phyloP scores from a whole-genome alignment of 2,329 filamentous ascomycete genomes.

The Ceratocystis cubensis region DNA sequence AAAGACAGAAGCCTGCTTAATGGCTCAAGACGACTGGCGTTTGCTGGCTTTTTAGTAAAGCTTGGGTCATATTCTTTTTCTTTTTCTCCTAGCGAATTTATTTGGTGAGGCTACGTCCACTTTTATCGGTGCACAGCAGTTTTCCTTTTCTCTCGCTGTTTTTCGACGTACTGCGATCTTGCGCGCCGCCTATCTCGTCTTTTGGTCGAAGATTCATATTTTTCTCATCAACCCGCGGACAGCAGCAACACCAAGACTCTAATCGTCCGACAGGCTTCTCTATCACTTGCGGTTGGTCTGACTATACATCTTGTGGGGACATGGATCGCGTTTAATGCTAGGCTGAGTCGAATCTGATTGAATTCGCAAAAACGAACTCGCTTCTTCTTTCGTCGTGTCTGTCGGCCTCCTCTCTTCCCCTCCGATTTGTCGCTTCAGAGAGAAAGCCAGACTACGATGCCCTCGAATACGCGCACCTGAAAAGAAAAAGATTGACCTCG shows the following conservation, averaged over 20 bases:
- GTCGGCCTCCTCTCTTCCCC: neutral
- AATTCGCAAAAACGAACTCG: neutral
- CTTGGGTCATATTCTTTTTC: neutral
- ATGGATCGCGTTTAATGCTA: neutral
- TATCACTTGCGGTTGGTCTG: neutral
- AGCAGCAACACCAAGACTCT: no score
- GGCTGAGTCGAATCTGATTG: neutral
- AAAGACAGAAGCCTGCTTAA: neutral
- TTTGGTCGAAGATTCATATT: neutral
- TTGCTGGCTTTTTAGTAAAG: neutral
- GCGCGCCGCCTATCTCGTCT: neutral
- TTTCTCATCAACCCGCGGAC: neutral
- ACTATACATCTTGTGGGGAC: neutral
- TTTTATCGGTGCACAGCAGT: neutral
- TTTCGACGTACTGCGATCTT: neutral
- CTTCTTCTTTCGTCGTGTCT: neutral
- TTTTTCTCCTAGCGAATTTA: neutral
- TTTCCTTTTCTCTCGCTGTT: neutral
- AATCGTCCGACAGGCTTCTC: neutral
- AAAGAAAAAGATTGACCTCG: neutral
- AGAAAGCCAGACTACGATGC: neutral
- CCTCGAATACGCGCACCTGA: neutral
- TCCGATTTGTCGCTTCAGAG: neutral
- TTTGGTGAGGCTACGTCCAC: slow-evolving; percentile 4
- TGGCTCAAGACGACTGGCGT: neutral